These are phyloP conservation scores for Pichia manshurica DNA, from an alignment of 805 yeast genomes.

Conservation along the genomic window DNA sequence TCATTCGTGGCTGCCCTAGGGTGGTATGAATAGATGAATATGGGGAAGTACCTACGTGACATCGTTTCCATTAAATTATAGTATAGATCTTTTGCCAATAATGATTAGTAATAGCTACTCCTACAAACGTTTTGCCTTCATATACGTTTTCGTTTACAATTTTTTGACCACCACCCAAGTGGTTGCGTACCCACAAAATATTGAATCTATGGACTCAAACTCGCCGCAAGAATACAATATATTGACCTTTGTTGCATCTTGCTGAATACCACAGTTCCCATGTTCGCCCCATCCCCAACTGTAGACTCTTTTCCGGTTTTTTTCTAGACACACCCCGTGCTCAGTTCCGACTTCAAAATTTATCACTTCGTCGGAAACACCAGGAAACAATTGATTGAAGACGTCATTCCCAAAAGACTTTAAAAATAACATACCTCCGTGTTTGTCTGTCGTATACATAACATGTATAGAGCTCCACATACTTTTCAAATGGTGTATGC, in stretches of 20 bases:
- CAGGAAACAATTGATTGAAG: conserved; percentile 57
- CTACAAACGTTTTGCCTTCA: too few species aligned
- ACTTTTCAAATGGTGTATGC: conserved; percentile 30
- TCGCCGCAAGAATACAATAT: conserved; percentile 24
- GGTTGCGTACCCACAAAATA: conserved; percentile 65
- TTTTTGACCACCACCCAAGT: conserved; percentile 42
- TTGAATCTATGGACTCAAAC: conserved; percentile 23
- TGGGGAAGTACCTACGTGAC: conserved; percentile 78
- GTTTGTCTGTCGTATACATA: conserved; percentile 11
- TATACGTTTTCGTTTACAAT: too few species aligned
- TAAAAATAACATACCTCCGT: conserved; percentile 19
- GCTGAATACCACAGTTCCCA: conserved; percentile 75
- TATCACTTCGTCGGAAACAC: background rate
- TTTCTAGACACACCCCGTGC: conserved; percentile 55
- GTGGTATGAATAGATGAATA: conserved; percentile 51
- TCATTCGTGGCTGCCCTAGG: conserved; percentile 38
- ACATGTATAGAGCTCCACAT: conserved; percentile 84
- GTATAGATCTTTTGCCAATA: too few species aligned
- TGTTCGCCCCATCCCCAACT: conserved; percentile 99
- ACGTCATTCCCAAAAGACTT: conserved; percentile 67
- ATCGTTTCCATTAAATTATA: too few species aligned
- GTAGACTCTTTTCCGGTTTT: conserved; percentile 33
- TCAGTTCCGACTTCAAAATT: conserved; percentile 66
- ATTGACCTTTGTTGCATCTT: conserved; percentile 30
- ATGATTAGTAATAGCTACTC: too few species aligned